These are phyloP conservation scores for Bryum argenteum DNA, from an alignment of 225 moss, liverwort and hornwort species.

Conservation along the genomic window DNA sequence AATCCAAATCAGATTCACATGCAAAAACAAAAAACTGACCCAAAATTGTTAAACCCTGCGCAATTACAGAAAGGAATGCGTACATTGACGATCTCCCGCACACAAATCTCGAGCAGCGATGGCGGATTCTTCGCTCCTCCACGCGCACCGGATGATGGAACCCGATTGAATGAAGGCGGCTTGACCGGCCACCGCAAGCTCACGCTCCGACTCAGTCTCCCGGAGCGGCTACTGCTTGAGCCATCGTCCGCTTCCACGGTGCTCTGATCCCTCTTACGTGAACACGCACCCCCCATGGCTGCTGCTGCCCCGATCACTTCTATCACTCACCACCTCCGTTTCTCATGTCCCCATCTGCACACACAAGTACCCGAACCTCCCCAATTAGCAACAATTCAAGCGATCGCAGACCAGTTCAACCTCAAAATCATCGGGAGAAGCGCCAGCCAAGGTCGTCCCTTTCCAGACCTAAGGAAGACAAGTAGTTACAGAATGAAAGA, in stretches of 20 bases:
- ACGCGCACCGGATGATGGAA: constrained; percentile 14
- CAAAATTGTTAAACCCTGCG: constrained; percentile 9
- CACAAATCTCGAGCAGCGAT: constrained; percentile 73
- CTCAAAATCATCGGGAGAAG: not conserved
- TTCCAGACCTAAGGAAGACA: too few species aligned
- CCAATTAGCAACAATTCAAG: not conserved
- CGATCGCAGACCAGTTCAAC: constrained; percentile 4
- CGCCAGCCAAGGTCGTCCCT: too few species aligned
- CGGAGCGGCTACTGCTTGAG: constrained; percentile 51
- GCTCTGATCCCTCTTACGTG: constrained; percentile 79
- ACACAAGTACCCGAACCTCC: too few species aligned
- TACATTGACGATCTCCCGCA: constrained; percentile 71
- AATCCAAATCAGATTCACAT: not conserved
- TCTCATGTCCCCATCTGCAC: constrained; percentile 34
- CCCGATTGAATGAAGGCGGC: constrained; percentile 40
- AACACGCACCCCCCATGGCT: constrained; percentile 91
- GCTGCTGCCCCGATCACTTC: constrained; percentile 1
- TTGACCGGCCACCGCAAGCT: constrained; percentile 95
- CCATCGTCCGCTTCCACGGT: constrained; percentile 68
- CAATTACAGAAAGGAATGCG: not conserved
- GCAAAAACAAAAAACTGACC: not conserved
- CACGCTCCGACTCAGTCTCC: constrained; percentile 75
- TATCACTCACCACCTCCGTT: not conserved
- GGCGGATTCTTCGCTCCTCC: constrained; percentile 42
- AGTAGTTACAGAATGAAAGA: too few species aligned